phyloP scores from a whole-genome alignment of 345 rosid genomes.

The Brassica cretica region DNA sequence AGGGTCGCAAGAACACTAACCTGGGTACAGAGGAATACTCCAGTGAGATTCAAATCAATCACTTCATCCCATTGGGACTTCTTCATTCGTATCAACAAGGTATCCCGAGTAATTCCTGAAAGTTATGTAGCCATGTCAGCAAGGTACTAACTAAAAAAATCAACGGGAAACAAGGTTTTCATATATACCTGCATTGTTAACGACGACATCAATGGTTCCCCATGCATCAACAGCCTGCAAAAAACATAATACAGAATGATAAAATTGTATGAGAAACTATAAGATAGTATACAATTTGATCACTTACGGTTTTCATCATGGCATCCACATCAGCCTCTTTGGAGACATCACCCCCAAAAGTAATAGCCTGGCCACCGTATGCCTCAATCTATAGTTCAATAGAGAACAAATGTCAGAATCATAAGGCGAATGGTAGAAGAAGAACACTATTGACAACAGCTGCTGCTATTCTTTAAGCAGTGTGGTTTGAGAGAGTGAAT shows the following conservation, averaged over 20 bases:
- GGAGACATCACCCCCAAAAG: slow-evolving; percentile 96
- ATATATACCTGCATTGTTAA: slow-evolving; percentile 88
- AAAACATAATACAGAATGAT: not conserved
- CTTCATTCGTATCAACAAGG: slow-evolving; percentile 94
- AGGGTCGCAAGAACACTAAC: slow-evolving; percentile 42
- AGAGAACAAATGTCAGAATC: not conserved
- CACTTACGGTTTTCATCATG: slow-evolving; percentile 94
- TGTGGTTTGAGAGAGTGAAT: too few species aligned
- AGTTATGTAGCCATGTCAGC: slow-evolving; percentile 36
- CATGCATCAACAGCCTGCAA: slow-evolving; percentile 85
- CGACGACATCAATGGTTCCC: slow-evolving; percentile 91
- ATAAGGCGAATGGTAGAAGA: not conserved
- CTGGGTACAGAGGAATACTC: slow-evolving; percentile 94
- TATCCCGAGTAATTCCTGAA: slow-evolving; percentile 86
- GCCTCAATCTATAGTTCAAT: slow-evolving; percentile 69
- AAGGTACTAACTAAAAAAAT: slow-evolving; percentile 19
- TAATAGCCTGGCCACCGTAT: slow-evolving; percentile 85
- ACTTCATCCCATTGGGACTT: slow-evolving; percentile 44
- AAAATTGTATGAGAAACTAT: not conserved
- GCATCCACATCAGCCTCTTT: slow-evolving; percentile 36
- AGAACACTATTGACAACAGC: not conserved
- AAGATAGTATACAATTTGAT: slow-evolving; percentile 13
- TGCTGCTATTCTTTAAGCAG: too few species aligned
- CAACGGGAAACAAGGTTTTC: slow-evolving; percentile 2
- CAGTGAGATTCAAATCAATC: slow-evolving; percentile 74